Base-by-base conservation (phyloP, 192 early-diverging fungal genomes). In the Podila minutissima region DNA sequence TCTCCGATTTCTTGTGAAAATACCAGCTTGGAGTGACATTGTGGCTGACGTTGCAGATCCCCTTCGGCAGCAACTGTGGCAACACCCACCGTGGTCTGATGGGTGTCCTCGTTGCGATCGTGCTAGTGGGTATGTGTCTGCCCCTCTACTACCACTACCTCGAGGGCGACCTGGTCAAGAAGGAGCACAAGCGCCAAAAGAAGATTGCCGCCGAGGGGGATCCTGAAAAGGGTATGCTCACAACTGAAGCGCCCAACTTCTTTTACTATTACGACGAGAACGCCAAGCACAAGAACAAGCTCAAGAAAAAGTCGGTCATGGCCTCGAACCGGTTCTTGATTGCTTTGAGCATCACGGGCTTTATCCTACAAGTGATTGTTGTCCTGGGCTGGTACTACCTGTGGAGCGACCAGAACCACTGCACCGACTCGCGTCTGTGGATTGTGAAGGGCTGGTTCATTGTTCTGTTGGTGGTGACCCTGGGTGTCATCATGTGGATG, bases 391-490 rank as follows among this genome's bases (percentile, higher is more conserved):
- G 48, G 15, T 73, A 66, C 28, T 66, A 66, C 29, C 59, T 73
- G 19, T 73, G 64, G 71, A 50, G 71, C 22, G 33, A 22, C 13
- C 57, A 73, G 31, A 73, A 73, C 46, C 51, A 28, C 4, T 73
- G 64, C 28, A 31, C 51, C 11, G 71, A 73, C 38, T 26, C 53
- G 10, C 41, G 15, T 3, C 57, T 66, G 24, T 73, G 71, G 64
- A 59, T 66, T 9, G 71, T 66, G 4, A 73, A 73, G 28, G 71
- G 57, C 24, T 73, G 71, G 71, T 73, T 66, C 51, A 66, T 73
- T 73, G 71, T 32, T 12, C 29, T 73, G 8, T 24, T 73, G 57
- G 24, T 33, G 3, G 22, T 65, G 3, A 57, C 64, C n/a, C 12
- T 66, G 13, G n/a, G 10, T 9, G 64, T 66, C 24, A 59, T 58